Evolutionary conservation across 805 yeast species (phyloP), one percentile per base, ranked within the genome.

Genomic region (Candida saitoana): DNA sequence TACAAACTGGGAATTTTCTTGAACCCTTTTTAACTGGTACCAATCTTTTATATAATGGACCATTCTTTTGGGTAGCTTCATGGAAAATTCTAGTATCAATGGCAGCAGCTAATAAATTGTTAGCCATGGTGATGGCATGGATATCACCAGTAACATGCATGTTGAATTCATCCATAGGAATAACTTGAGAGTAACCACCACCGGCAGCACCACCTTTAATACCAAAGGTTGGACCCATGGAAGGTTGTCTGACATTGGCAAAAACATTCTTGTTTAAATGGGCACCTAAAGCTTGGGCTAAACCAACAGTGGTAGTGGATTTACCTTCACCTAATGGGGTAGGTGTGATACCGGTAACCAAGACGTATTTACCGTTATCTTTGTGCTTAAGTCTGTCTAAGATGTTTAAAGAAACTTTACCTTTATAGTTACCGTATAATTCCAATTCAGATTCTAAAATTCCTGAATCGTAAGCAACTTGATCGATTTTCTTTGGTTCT

Each of bases 131-230:
- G 46, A 91, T 89, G 36, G 98, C 98, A 66, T 91, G 98, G 51
- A 91, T 91, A 63, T 91, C 99, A 60, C 98, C 98, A 39, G 98
- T 91, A 51, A 91, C 74, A 63, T 91, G 98, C 87, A 93, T 80
- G 71, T 93, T 91, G 74, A 91, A 91, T 68, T 91, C 97, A 65
- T 91, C 99, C 97, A 91, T 91, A 40, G 98, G 98, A 54, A 91
- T 90, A 36, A 91, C 98, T 69, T 91, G 98, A 2, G 98, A 78
- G 65, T 89, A 91, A 37, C 98, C 98, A 60, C 98, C 99, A 55
- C 99, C 99, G 15, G 98, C 98, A 44, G 99, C 99, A 65, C 98
- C 98, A 58, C 99, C 99, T 70, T 91, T 91, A 55, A 91, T 89
- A 63, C 99, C 99, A 56, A 91, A 91, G 15, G 98, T 91, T 39